Conservation (phyloP, 768 basidiomycete genomes). For the Dacryopinax primogenitus region DNA sequence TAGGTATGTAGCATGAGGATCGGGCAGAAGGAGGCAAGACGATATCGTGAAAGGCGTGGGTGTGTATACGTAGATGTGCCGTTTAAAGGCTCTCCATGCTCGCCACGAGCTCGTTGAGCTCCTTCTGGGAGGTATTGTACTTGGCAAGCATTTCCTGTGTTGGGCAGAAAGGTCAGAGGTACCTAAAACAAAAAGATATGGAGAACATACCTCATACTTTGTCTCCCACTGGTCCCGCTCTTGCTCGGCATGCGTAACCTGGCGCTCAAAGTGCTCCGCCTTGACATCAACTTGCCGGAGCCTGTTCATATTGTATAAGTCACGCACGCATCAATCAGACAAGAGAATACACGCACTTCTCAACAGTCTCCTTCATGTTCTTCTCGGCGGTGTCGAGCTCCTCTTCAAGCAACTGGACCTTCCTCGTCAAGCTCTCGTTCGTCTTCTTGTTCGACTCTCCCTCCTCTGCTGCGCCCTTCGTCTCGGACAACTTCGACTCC, state of each 20-base stretch:
- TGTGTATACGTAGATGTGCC: not conserved
- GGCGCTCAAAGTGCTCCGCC: constrained; percentile 95
- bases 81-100: constrained; percentile 59
- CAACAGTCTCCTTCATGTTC: constrained; percentile 89
- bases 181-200: not conserved
- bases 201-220: constrained; percentile 70
- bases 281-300: constrained; percentile 95
- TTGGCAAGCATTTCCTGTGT: constrained; percentile 59
- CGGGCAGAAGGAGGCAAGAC: not conserved
- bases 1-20: constrained; percentile 7
- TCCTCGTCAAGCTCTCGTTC: constrained; percentile 62
- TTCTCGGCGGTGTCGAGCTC: constrained; percentile 93
- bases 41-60: constrained; percentile 5
- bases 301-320: constrained; percentile 32
- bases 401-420: constrained; percentile 85
- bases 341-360: constrained; percentile 83
- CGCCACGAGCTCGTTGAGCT: constrained; percentile 69
- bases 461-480: constrained; percentile 53
- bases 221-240: constrained; percentile 90
- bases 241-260: constrained; percentile 70
- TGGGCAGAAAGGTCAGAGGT: not conserved
- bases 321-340: not conserved
- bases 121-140: constrained; percentile 57
- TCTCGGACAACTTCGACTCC: constrained; percentile 50
- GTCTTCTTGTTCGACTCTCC: constrained; percentile 56